Evolutionary conservation across 331 rosid species (phyloP).

Genomic region (Cydonia oblonga): DNA sequence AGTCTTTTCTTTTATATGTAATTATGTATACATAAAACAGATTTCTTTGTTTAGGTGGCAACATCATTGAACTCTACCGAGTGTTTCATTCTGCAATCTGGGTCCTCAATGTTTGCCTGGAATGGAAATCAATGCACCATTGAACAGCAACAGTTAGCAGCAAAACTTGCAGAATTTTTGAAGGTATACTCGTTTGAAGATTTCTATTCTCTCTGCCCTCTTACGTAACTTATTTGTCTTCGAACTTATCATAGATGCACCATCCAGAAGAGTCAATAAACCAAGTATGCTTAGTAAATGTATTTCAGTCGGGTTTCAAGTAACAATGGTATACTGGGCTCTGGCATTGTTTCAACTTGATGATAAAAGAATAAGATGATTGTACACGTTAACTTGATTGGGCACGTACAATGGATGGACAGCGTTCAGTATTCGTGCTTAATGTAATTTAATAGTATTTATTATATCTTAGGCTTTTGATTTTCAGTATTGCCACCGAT

Average conservation of each 20-base stretch:
- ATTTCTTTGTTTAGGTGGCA: conserved; percentile 54
- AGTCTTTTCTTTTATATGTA: not conserved
- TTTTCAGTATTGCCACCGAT: not conserved
- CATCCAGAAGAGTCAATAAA: conserved; percentile 3
- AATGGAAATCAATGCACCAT: conserved; percentile 77
- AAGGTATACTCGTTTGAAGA: conserved; percentile 36
- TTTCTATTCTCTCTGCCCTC: not conserved
- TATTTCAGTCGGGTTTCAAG: not conserved
- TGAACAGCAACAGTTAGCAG: conserved; percentile 90
- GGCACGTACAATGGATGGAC: not conserved
- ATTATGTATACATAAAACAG: conserved; percentile 1
- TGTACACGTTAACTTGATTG: not conserved
- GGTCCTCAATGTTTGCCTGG: conserved; percentile 78
- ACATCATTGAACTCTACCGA: conserved; percentile 68
- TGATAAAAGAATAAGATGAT: not conserved
- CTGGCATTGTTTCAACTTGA: not conserved
- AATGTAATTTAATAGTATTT: not conserved
- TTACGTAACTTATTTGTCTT: not conserved
- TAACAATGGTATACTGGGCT: not conserved
- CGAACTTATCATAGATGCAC: conserved; percentile 1
- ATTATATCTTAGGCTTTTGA: not conserved
- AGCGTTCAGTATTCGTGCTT: not conserved
- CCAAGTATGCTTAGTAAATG: not conserved
- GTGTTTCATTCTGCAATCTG: conserved; percentile 81
- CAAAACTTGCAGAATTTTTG: conserved; percentile 74